A percentile compares a stretch with the other conserved stretches of the same genome.
Conservation (phyloP, 257 asterid species). For the Paraleonurus japonicus region DNA sequence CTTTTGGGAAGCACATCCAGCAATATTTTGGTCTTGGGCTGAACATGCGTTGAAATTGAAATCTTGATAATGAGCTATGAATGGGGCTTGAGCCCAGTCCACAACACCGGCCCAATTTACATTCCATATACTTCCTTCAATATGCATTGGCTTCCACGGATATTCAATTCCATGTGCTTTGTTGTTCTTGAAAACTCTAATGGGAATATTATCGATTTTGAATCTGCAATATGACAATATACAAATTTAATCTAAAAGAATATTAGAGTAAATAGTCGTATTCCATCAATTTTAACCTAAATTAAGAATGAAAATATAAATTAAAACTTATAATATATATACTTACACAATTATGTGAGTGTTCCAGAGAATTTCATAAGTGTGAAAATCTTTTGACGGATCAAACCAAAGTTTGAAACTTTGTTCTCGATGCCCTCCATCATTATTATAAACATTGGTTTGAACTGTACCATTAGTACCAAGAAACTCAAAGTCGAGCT, state of each 20-base stretch:
- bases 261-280: too few relatives aligned
- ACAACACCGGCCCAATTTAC: slow-evolving; percentile 44
- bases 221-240: slow-evolving; percentile 29
- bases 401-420: slow-evolving; percentile 53
- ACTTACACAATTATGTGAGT: slow-evolving; percentile 45
- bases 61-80: slow-evolving; percentile 30
- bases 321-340: neutral
- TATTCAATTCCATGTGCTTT: slow-evolving; percentile 25
- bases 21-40: neutral
- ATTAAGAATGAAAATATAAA: neutral
- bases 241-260: neutral
- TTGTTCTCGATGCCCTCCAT: slow-evolving; percentile 49
- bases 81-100: slow-evolving; percentile 52
- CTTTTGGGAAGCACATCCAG: neutral
- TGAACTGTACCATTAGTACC: slow-evolving; percentile 48
- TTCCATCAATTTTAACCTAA: too few relatives aligned
- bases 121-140: slow-evolving; percentile 51
- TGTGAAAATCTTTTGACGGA: slow-evolving; percentile 56
- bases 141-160: slow-evolving; percentile 38
- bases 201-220: slow-evolving; percentile 36
- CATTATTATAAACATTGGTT: slow-evolving; percentile 51
- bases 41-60: slow-evolving; percentile 37
- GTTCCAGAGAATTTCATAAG: slow-evolving; percentile 53
- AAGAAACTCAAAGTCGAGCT: slow-evolving; percentile 52
- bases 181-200: slow-evolving; percentile 53